phyloP scores from a whole-genome alignment of 768 basidiomycete species.

The Hygrophoropsis aurantiaca region DNA sequence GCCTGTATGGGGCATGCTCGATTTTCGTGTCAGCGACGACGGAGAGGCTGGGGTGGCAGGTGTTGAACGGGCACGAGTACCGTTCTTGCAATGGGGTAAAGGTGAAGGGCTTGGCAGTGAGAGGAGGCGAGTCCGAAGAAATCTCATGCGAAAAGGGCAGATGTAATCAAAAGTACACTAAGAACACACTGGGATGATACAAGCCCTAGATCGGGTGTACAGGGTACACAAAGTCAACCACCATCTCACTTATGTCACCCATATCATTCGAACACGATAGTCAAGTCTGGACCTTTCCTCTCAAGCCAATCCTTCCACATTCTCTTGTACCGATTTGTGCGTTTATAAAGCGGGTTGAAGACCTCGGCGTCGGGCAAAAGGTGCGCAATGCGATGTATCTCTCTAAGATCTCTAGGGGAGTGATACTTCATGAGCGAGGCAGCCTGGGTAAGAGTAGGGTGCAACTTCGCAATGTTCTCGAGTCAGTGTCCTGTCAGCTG shows the following conservation, averaged over 20 bases:
- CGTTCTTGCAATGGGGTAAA: slow-evolving; percentile 81
- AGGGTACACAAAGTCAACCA: neutral
- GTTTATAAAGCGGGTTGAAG: slow-evolving; percentile 22
- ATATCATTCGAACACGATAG: slow-evolving; percentile 5
- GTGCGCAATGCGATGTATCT: slow-evolving; percentile 42
- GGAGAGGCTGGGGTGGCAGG: slow-evolving; percentile 50
- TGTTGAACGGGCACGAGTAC: slow-evolving; percentile 52
- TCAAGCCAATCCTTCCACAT: slow-evolving; percentile 42
- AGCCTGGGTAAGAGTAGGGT: slow-evolving; percentile 36
- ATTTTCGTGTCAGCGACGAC: slow-evolving; percentile 48
- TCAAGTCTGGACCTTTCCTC: slow-evolving; percentile 7
- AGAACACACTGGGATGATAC: no score
- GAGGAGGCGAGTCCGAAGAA: slow-evolving; percentile 72
- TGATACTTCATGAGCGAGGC: slow-evolving; percentile 31
- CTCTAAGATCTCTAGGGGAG: slow-evolving; percentile 36
- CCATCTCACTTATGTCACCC: neutral
- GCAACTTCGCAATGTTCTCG: slow-evolving; percentile 22
- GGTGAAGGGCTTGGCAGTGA: slow-evolving; percentile 72
- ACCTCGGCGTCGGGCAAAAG: slow-evolving; percentile 37
- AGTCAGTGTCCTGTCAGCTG: neutral
- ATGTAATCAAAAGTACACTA: slow-evolving; percentile 41
- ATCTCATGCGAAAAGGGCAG: slow-evolving; percentile 84
- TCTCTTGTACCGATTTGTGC: slow-evolving; percentile 27
- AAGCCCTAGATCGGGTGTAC: no score
- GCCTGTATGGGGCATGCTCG: slow-evolving; percentile 85